These are phyloP conservation scores for Kluyveromyces marxianus DNA, from an alignment of 1,139 yeast species.

Conservation along the genomic window DNA sequence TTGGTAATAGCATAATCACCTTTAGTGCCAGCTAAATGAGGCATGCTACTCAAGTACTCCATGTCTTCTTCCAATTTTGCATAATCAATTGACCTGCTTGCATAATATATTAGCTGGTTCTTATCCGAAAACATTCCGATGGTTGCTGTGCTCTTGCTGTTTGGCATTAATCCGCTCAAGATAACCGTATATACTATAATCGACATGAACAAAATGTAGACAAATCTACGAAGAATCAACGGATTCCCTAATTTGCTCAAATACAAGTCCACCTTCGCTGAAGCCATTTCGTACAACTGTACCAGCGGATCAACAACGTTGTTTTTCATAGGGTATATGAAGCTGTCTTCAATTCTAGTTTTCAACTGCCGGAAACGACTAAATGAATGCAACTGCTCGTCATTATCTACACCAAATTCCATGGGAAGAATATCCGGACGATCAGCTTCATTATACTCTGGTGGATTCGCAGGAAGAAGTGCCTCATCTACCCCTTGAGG, in stretches of 20 bases:
- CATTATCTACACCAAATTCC: constrained; percentile 13
- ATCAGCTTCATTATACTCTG: constrained; percentile 10
- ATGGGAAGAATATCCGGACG: constrained; percentile 6
- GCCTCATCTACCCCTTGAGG: neutral
- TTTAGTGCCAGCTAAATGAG: constrained; percentile 80
- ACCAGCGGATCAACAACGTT: constrained; percentile 23
- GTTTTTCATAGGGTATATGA: constrained; percentile 19
- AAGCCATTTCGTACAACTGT: constrained; percentile 27
- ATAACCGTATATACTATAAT: constrained; percentile 50
- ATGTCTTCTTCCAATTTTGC: constrained; percentile 59
- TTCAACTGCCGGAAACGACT: constrained; percentile 15
- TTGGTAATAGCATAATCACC: constrained; percentile 71
- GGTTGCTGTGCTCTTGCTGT: constrained; percentile 41
- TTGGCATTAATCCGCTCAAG: constrained; percentile 42
- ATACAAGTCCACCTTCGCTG: constrained; percentile 44
- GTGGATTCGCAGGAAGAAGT: constrained; percentile 14
- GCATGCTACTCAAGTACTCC: constrained; percentile 74
- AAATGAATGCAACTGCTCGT: neutral
- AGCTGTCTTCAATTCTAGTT: constrained; percentile 10
- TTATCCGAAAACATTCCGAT: constrained; percentile 61
- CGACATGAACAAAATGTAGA: constrained; percentile 62
- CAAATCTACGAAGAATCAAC: constrained; percentile 65
- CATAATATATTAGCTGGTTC: constrained; percentile 40
- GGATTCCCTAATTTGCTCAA: constrained; percentile 76
- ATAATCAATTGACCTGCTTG: constrained; percentile 45